phyloP scores from a whole-genome alignment of 495 filamentous ascomycete genomes.

The Poronia punctata region DNA sequence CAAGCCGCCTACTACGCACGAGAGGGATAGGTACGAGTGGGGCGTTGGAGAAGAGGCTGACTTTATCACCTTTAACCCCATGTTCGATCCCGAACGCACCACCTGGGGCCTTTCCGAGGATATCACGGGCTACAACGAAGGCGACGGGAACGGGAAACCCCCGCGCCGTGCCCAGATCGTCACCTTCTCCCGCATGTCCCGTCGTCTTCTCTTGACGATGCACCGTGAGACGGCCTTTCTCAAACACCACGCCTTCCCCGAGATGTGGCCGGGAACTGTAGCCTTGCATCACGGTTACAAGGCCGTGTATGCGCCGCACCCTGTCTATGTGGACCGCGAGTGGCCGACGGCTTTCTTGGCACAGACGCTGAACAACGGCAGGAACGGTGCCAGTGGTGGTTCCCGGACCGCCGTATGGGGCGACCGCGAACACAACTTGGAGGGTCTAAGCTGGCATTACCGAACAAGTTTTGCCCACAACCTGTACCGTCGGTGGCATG shows the following conservation, averaged over 20 bases:
- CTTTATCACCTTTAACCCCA: conserved; percentile 85
- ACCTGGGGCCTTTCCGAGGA: conserved; percentile 84
- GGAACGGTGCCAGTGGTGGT: conserved; percentile 69
- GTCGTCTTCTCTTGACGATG: conserved; percentile 77
- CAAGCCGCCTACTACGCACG: conserved; percentile 60
- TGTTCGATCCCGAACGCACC: conserved; percentile 85
- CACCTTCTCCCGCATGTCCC: conserved; percentile 74
- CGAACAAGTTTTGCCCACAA: conserved; percentile 78
- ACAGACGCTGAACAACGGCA: conserved; percentile 74
- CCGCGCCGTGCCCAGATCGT: conserved; percentile 86
- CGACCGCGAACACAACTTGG: conserved; percentile 83
- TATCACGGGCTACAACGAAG: conserved; percentile 80
- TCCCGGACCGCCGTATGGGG: conserved; percentile 70
- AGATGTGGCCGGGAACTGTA: conserved; percentile 88
- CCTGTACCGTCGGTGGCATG: conserved; percentile 82
- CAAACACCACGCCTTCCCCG: conserved; percentile 85
- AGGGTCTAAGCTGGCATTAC: conserved; percentile 90
- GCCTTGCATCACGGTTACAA: conserved; percentile 93
- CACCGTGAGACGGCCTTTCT: conserved; percentile 75
- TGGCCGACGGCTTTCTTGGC: conserved; percentile 82
- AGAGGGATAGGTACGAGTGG: conserved; percentile 78
- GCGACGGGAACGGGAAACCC: conserved; percentile 47
- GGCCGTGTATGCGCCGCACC: conserved; percentile 88
- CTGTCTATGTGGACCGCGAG: conserved; percentile 79
- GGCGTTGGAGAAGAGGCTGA: conserved; percentile 91